Conservation (phyloP, 192 early-diverging fungal species). For the Coemansia sp. region DNA sequence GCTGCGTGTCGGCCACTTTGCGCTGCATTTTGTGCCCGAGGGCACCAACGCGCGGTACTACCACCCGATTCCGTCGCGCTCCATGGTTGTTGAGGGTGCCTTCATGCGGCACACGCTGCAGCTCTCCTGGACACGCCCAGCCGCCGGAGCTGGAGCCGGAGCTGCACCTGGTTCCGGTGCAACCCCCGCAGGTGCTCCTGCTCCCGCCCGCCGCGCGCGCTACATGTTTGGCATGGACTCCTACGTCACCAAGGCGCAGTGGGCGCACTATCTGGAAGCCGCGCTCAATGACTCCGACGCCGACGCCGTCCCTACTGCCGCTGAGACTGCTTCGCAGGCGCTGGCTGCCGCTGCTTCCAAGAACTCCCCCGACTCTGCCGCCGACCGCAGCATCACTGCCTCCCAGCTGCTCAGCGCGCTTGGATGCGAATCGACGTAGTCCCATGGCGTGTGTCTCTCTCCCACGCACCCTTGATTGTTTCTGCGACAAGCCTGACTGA, state of each 20-base stretch:
- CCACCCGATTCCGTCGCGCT: conserved; percentile 52
- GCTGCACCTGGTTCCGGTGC: not conserved
- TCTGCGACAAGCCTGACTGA: no score
- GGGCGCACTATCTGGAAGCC: conserved; percentile 34
- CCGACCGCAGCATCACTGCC: conserved; percentile 29
- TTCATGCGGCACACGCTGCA: conserved; percentile 57
- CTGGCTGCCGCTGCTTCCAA: conserved; percentile 24
- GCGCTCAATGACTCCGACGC: conserved; percentile 28
- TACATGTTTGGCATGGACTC: conserved; percentile 57
- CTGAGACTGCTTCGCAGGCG: conserved; percentile 35
- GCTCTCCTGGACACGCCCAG: conserved; percentile 42
- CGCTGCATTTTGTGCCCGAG: conserved; percentile 49
- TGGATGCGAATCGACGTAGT: not conserved
- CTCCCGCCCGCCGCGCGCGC: conserved; percentile 23
- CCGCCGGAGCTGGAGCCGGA: not conserved
- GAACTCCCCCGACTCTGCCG: not conserved
- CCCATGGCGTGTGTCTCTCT: not conserved
- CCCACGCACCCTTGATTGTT: not conserved
- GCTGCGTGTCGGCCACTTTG: conserved; percentile 43
- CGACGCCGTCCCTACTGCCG: conserved; percentile 23
- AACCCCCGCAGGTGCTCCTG: not conserved
- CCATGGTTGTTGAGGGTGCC: conserved; percentile 52
- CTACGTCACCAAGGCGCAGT: conserved; percentile 31
- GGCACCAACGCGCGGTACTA: conserved; percentile 53
- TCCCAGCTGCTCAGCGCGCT: conserved; percentile 36